phyloP scores from a whole-genome alignment of 2,329 filamentous ascomycete species.

The Neonectria magnoliae region DNA sequence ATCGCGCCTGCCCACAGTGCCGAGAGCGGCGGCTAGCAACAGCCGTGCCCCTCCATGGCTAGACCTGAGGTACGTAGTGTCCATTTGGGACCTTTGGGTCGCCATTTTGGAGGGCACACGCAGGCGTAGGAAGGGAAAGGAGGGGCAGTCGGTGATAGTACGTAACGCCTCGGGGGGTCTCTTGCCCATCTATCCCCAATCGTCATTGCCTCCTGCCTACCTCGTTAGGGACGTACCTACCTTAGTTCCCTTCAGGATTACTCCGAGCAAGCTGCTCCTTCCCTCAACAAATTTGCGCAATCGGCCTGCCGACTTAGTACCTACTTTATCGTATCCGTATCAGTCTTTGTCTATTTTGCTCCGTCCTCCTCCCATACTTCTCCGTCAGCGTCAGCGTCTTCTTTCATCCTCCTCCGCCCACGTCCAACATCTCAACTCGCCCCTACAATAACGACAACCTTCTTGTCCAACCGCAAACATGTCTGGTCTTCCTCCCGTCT shows the following conservation, averaged over 20 bases:
- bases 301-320: conserved; percentile 2
- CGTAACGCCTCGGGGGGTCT: conserved; percentile 14
- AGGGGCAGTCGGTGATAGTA: conserved; percentile 19
- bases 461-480: conserved; percentile 59
- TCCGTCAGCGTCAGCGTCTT: background rate
- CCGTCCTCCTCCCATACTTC: conserved; percentile 18
- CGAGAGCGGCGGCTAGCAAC: conserved; percentile 40
- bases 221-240: background rate
- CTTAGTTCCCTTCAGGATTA: conserved; percentile 8
- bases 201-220: conserved; percentile 2
- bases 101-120: conserved; percentile 1
- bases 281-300: conserved; percentile 27
- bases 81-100: conserved; percentile 6
- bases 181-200: conserved; percentile 8
- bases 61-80: background rate
- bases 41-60: conserved; percentile 41
- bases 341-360: background rate
- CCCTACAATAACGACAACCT: conserved; percentile 23
- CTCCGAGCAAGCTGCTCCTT: conserved; percentile 7
- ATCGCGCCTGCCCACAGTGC: conserved; percentile 38
- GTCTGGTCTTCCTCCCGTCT: conserved; percentile 86
- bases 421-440: conserved; percentile 19
- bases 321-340: background rate
- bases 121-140: conserved; percentile 8
- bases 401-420: conserved; percentile 6